These are phyloP conservation scores for Lipomyces kockii DNA, from an alignment of 805 yeast species.

Conservation along the genomic window DNA sequence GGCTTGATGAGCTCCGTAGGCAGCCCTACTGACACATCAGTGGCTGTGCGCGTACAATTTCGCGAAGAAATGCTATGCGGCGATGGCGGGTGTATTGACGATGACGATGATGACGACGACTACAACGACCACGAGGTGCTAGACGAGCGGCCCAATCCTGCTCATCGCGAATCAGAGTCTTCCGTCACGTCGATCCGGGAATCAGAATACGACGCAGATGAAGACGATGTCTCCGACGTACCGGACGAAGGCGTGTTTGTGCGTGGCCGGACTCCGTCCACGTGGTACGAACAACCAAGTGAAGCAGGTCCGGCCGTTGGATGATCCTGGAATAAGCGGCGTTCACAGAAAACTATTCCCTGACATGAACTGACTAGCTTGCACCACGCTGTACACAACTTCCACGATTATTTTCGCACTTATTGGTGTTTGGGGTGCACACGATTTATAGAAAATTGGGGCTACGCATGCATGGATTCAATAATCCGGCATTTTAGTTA, in stretches of 20 bases:
- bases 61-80: conserved; percentile 19
- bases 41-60: conserved; percentile 21
- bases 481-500: too few relatives aligned
- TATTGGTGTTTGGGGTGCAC: too few relatives aligned
- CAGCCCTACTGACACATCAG: conserved; percentile 1
- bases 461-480: too few relatives aligned
- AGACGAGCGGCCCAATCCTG: not conserved
- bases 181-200: conserved; percentile 4
- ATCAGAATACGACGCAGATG: conserved; percentile 15
- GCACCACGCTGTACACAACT: not conserved
- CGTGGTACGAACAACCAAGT: not conserved
- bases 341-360: not conserved
- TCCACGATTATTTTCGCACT: too few relatives aligned
- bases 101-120: conserved; percentile 14
- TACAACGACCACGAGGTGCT: not conserved
- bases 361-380: not conserved
- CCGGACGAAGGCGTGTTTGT: not conserved
- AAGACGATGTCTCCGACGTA: not conserved
- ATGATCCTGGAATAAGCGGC: not conserved
- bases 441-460: too few relatives aligned
- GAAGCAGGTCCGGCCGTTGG: not conserved
- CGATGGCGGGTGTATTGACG: conserved; percentile 21
- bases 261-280: not conserved
- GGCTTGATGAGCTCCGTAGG: not conserved
- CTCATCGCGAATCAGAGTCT: conserved; percentile 3